Evolutionary conservation across 257 asterid genomes (phyloP).

Genomic region (Paulownia fortunei): DNA sequence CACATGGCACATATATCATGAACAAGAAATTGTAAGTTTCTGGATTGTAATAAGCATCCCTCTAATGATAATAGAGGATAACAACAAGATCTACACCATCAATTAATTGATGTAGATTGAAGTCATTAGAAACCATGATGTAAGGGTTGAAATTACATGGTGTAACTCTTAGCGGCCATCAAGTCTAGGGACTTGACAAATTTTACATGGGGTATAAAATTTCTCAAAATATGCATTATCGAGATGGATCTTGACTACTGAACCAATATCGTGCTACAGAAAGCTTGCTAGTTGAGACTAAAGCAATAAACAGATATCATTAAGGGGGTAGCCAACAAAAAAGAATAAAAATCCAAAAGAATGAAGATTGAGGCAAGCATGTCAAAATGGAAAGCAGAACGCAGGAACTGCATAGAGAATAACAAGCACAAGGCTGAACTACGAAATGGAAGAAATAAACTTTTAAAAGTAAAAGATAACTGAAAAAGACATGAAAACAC

Average conservation of each 20-base stretch:
- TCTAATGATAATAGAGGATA: not conserved
- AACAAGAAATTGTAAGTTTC: not conserved
- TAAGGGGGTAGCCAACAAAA: not conserved
- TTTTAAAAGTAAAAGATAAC: not conserved
- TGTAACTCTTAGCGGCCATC: not conserved
- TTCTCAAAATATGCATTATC: not conserved
- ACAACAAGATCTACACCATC: not conserved
- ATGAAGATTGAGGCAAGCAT: not conserved
- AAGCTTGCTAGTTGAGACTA: slow-evolving; percentile 26
- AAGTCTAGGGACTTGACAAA: not conserved
- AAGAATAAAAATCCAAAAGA: slow-evolving; percentile 1
- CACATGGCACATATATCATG: no score
- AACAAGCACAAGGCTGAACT: slow-evolving; percentile 20
- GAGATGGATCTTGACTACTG: slow-evolving; percentile 5
- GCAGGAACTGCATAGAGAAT: slow-evolving; percentile 15
- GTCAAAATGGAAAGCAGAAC: slow-evolving; percentile 10
- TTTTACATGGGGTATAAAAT: not conserved
- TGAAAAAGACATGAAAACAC: slow-evolving; percentile 13
- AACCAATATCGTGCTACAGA: not conserved
- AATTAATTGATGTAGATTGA: not conserved
- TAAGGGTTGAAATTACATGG: slow-evolving; percentile 11
- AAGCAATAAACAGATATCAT: slow-evolving; percentile 20
- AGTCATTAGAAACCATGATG: not conserved
- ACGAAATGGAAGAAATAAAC: slow-evolving; percentile 1
- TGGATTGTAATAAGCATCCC: not conserved